A percentile compares a stretch with the other conserved stretches of the same genome.
Conservation (phyloP, 2,329 filamentous ascomycete genomes). For the Daldinia eschscholtzii region DNA sequence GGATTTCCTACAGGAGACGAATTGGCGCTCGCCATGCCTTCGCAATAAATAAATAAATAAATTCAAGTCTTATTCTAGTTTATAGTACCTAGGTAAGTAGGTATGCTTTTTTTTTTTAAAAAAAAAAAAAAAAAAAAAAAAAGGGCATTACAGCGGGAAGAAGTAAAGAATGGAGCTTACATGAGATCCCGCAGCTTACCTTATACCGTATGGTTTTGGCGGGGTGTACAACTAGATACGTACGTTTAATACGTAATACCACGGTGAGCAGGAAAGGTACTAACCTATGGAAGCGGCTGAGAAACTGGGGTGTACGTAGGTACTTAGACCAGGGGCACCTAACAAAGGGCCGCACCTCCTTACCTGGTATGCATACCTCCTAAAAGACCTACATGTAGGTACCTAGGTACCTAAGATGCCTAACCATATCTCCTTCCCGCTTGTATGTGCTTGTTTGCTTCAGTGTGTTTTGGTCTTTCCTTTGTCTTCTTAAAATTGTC, state of each 20-base stretch:
- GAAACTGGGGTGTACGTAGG: not conserved
- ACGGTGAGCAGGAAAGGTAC: not conserved
- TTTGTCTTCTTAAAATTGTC: too few relatives aligned
- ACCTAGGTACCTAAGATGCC: not conserved
- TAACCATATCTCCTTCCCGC: not conserved
- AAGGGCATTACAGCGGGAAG: conserved; percentile 11
- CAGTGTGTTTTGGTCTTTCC: not conserved
- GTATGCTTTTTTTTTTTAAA: conserved; percentile 5
- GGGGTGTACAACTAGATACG: not conserved
- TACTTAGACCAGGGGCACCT: not conserved
- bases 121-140: too few relatives aligned
- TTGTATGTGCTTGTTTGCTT: not conserved
- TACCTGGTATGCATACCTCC: not conserved
- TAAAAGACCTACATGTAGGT: not conserved
- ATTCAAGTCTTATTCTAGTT: conserved; percentile 5
- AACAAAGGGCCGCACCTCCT: not conserved
- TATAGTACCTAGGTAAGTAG: not conserved
- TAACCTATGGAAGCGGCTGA: not conserved
- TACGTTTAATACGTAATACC: not conserved
- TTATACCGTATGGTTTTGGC: not conserved
- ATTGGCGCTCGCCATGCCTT: conserved; percentile 35
- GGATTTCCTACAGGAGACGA: conserved; percentile 18
- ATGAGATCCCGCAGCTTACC: conserved; percentile 1
- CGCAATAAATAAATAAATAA: conserved; percentile 1
- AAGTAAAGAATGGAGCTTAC: conserved; percentile 26